These are phyloP conservation scores for Neurospora sp. DNA, from an alignment of 495 filamentous ascomycete genomes.

Conservation along the genomic window DNA sequence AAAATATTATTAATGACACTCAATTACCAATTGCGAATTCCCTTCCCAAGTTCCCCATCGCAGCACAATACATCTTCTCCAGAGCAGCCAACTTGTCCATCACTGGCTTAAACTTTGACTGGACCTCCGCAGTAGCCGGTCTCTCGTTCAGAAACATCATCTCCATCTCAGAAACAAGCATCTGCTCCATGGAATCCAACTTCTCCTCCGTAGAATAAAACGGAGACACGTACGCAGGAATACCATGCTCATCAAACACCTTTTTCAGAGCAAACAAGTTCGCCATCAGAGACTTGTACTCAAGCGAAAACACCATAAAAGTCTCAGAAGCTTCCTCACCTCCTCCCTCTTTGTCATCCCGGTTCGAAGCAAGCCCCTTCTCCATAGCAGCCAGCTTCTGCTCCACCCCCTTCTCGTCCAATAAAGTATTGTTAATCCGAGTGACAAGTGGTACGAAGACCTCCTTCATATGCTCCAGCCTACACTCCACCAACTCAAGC, in stretches of 20 bases:
- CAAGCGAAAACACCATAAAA: neutral
- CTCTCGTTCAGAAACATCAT: neutral
- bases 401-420: neutral
- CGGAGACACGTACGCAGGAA: neutral
- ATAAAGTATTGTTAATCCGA: neutral
- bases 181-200: neutral
- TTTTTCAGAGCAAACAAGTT: neutral
- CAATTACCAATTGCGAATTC: neutral
- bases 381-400: neutral
- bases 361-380: neutral
- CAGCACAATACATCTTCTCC: slow-evolving; percentile 1
- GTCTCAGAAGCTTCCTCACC: neutral
- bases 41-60: neutral
- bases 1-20: neutral
- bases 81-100: neutral
- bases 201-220: neutral
- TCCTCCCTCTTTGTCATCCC: neutral
- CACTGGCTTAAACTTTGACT: neutral
- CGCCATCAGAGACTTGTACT: neutral
- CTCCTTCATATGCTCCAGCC: neutral
- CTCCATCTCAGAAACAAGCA: neutral
- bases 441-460: neutral
- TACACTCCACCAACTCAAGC: neutral
- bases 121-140: neutral
- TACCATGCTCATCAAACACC: neutral